A percentile compares a stretch with the other conserved stretches of the same genome.
These are phyloP conservation scores for Gossypium davidsonii DNA, from an alignment of 441 rosid species.

Conservation along the genomic window DNA sequence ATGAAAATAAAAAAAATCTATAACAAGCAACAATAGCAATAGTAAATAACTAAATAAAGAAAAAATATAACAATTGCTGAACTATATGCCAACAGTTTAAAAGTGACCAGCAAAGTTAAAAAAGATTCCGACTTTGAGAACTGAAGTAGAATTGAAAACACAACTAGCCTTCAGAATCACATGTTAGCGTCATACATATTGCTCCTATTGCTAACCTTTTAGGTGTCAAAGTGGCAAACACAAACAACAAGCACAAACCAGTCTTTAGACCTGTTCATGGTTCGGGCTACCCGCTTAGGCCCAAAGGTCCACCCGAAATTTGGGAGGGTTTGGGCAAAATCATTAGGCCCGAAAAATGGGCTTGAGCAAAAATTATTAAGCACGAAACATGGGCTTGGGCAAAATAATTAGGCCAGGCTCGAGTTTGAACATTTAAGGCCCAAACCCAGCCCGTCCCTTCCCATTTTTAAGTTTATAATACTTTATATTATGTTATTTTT, in stretches of 20 bases:
- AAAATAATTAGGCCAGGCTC: no score
- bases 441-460: no score
- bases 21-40: constrained; percentile 1
- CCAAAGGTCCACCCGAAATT: no score
- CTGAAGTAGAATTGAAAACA: background rate
- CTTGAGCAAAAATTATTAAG: no score
- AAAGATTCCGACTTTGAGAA: background rate
- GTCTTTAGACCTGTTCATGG: background rate
- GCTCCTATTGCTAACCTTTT: constrained; percentile 5
- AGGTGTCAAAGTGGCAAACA: background rate
- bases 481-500: no score
- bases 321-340: no score
- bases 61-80: background rate
- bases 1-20: background rate
- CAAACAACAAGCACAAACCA: background rate
- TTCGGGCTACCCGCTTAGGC: no score
- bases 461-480: no score
- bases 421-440: no score
- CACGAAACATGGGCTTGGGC: no score
- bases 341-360: no score
- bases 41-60: background rate
- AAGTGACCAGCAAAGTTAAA: background rate
- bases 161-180: background rate
- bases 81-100: background rate
- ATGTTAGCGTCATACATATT: background rate